Percentiles rank a stretch among this genome's conserved stretches.
phyloP scores from a whole-genome alignment of 306 rosid genomes.

The Castanea mollissima region DNA sequence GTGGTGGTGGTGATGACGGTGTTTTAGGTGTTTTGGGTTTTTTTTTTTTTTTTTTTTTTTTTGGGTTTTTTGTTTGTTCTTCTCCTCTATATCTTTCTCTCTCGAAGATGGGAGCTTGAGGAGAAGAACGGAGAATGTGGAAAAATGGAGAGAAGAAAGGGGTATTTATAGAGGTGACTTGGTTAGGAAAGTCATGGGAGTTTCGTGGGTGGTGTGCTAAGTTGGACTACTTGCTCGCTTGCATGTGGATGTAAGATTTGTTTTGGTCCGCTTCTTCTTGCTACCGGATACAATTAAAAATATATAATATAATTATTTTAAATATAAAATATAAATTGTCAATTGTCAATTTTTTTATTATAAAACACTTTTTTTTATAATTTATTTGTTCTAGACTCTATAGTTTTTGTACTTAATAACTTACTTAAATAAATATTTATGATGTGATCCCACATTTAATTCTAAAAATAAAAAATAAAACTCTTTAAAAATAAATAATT shows the following conservation, averaged over 20 bases:
- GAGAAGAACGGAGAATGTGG: neutral
- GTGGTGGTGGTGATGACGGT: no score
- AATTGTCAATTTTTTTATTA: no score
- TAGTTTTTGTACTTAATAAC: no score
- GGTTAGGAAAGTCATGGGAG: conserved; percentile 38
- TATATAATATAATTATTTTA: no score
- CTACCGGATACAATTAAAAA: no score
- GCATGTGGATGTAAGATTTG: neutral
- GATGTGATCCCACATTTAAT: no score
- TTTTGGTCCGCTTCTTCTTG: neutral
- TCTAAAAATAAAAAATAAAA: no score
- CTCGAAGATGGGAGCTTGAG: neutral
- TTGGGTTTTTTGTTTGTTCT: neutral
- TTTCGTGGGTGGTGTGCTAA: conserved; percentile 18
- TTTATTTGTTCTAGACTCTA: no score
- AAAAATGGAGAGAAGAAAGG: neutral
- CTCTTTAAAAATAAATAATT: no score
- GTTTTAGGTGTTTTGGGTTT: neutral
- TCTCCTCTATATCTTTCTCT: neutral
- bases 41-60: neutral
- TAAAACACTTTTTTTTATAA: no score
- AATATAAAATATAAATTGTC: no score
- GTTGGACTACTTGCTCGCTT: neutral
- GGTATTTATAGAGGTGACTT: conserved; percentile 25
- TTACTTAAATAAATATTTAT: no score